Percentiles rank a stretch among this genome's conserved stretches.
Evolutionary conservation across 1,284 basidiomycete genomes (phyloP).

Genomic region (Boletus mariae): DNA sequence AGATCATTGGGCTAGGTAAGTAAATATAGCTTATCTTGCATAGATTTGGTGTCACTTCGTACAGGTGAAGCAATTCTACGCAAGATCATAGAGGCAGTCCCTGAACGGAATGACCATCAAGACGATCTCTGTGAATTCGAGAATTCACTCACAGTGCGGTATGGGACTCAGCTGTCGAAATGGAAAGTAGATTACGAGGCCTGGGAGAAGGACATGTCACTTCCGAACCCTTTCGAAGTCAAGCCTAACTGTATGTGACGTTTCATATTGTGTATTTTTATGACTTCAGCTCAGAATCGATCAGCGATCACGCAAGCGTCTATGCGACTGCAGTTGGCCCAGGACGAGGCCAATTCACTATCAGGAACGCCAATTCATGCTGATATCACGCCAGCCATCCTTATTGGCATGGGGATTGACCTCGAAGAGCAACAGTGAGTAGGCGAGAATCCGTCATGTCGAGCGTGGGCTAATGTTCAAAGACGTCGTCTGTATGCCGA

Average conservation of each 20-base stretch:
- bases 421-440: slow-evolving; percentile 8
- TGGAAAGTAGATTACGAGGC: not conserved
- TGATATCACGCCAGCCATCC: not conserved
- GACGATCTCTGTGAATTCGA: not conserved
- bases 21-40: not conserved
- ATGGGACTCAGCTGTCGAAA: not conserved
- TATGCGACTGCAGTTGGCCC: not conserved
- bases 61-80: not conserved
- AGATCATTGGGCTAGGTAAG: not conserved
- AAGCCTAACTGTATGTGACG: not conserved
- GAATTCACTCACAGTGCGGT: not conserved
- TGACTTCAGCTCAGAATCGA: not conserved
- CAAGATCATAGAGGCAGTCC: slow-evolving; percentile 4
- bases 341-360: not conserved
- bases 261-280: not conserved
- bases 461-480: not conserved
- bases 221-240: slow-evolving; percentile 1
- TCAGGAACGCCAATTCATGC: not conserved
- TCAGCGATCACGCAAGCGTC: slow-evolving; percentile 2
- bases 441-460: not conserved
- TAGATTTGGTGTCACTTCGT: not conserved
- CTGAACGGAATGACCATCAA: not conserved
- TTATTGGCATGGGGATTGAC: slow-evolving; percentile 1
- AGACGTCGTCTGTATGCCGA: not conserved
- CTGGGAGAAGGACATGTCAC: not conserved